These are phyloP conservation scores for Cinnamomum micranthum DNA, from an alignment of 164 flowering plant species.

Conservation along the genomic window DNA sequence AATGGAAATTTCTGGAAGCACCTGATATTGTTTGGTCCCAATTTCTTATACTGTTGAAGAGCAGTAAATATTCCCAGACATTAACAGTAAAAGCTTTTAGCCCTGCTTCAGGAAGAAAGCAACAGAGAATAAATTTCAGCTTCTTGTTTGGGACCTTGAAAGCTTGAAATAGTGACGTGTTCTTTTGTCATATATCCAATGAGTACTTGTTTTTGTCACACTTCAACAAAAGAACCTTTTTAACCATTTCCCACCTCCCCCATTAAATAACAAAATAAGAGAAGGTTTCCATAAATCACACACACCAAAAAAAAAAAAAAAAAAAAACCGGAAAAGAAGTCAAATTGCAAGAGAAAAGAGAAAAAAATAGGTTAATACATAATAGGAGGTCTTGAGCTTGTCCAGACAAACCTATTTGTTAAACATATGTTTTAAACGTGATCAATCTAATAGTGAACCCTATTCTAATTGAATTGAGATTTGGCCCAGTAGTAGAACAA, in stretches of 20 bases:
- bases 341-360: not conserved
- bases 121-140: not conserved
- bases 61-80: not conserved
- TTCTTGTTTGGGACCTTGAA: not conserved
- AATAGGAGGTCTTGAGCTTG: too few relatives aligned
- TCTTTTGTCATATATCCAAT: not conserved
- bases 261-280: not conserved
- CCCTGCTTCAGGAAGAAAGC: not conserved
- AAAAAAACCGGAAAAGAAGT: not conserved
- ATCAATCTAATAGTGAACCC: not conserved
- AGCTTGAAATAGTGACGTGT: not conserved
- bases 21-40: not conserved
- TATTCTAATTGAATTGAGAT: too few relatives aligned
- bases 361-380: too few relatives aligned
- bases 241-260: too few relatives aligned
- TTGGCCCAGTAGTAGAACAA: not conserved
- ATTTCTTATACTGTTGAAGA: not conserved
- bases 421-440: too few relatives aligned
- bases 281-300: not conserved
- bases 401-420: too few relatives aligned
- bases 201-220: not conserved
- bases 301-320: not conserved
- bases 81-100: not conserved
- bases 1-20: not conserved
- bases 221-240: too few relatives aligned